Conservation (phyloP, 2,329 filamentous ascomycete genomes). For the Trichoderma oligosporum region DNA sequence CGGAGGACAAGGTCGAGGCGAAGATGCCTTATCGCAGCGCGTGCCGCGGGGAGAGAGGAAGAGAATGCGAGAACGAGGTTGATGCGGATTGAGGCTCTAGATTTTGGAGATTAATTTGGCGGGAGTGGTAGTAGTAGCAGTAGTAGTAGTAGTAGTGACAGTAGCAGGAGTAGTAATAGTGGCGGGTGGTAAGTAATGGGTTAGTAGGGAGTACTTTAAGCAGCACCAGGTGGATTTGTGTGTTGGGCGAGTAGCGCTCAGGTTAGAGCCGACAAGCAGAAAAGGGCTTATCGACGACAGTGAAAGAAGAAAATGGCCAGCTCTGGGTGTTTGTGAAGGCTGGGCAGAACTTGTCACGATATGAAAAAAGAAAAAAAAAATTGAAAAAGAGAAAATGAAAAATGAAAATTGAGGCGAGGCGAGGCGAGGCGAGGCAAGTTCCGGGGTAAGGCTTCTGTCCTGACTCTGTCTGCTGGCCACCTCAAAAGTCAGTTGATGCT, state of each 20-base stretch:
- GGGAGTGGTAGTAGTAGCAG: slow-evolving; percentile 9
- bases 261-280: background rate
- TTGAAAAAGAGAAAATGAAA: background rate
- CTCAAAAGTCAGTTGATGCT: background rate
- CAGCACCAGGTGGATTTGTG: slow-evolving; percentile 5
- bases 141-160: slow-evolving; percentile 17
- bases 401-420: background rate
- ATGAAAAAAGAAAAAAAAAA: background rate
- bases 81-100: slow-evolving; percentile 18
- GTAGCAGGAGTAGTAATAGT: slow-evolving; percentile 13
- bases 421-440: background rate
- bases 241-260: slow-evolving; percentile 1
- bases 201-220: background rate
- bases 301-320: background rate
- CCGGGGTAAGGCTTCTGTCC: background rate
- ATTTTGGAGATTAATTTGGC: slow-evolving; percentile 17
- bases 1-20: slow-evolving; percentile 16
- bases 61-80: slow-evolving; percentile 16
- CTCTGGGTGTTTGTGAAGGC: too few relatives aligned
- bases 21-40: slow-evolving; percentile 26
- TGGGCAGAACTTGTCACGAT: background rate
- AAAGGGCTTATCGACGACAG: background rate
- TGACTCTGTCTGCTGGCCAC: background rate
- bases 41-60: slow-evolving; percentile 21
- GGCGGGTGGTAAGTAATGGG: slow-evolving; percentile 13